phyloP scores from a whole-genome alignment of 306 rosid species.

The Vigna angularis region DNA sequence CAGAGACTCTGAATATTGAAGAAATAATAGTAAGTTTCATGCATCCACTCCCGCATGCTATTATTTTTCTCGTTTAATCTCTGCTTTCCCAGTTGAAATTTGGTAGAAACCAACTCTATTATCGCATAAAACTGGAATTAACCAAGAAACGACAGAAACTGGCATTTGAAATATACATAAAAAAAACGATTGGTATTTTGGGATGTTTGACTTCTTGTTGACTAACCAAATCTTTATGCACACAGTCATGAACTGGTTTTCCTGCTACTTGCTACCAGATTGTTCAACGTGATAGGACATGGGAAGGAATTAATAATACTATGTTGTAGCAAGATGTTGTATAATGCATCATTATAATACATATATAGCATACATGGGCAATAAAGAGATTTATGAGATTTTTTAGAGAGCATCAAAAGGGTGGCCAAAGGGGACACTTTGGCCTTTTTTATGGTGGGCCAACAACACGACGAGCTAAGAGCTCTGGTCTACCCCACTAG shows the following conservation, averaged over 20 bases:
- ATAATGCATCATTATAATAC: neutral
- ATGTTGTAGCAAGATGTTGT: slow-evolving; percentile 1
- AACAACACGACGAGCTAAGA: too few relatives aligned
- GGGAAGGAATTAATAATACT: slow-evolving; percentile 13
- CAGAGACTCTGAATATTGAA: slow-evolving; percentile 59
- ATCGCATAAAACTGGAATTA: slow-evolving; percentile 25
- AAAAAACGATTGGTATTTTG: neutral
- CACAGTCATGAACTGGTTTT: neutral
- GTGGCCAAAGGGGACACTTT: too few relatives aligned
- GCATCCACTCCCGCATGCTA: slow-evolving; percentile 1
- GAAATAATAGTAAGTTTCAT: slow-evolving; percentile 61
- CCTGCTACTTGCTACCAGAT: neutral
- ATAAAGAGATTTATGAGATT: neutral
- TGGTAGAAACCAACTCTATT: neutral
- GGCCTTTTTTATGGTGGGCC: too few relatives aligned
- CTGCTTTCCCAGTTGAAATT: slow-evolving; percentile 10
- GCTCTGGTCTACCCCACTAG: too few relatives aligned
- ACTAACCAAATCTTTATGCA: slow-evolving; percentile 13
- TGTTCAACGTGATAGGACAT: slow-evolving; percentile 18
- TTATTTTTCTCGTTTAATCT: slow-evolving; percentile 2
- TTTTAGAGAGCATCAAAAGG: neutral
- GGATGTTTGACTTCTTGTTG: slow-evolving; percentile 14
- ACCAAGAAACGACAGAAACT: slow-evolving; percentile 3
- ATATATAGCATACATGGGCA: neutral
- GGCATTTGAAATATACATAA: neutral